Evolutionary conservation across 345 rosid genomes (phyloP).

Genomic region (Acer campestre): DNA sequence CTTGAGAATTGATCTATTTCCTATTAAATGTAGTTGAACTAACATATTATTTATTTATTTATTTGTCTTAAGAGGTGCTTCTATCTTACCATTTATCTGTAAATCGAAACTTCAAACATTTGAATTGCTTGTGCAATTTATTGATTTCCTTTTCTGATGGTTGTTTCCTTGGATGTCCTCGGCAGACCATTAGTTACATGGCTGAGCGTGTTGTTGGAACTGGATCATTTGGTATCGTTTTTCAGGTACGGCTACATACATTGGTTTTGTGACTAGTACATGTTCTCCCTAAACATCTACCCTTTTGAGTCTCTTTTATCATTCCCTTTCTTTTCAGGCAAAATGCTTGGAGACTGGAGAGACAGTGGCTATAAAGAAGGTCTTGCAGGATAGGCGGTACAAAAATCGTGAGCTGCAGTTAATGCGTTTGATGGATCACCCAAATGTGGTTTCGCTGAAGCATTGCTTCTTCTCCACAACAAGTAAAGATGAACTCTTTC

Average conservation of each 20-base stretch:
- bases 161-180: conserved; percentile 18
- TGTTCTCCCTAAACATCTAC: not conserved
- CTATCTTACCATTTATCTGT: not conserved
- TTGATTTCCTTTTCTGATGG: not conserved
- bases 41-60: not conserved
- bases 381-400: conserved; percentile 75
- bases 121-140: conserved; percentile 1
- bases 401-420: conserved; percentile 79
- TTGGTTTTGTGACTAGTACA: not conserved
- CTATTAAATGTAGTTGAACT: not conserved
- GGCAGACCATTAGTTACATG: conserved; percentile 86
- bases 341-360: conserved; percentile 90
- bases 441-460: conserved; percentile 76
- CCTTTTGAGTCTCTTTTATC: conserved; percentile 7
- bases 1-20: not conserved
- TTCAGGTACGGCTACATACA: conserved; percentile 49
- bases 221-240: conserved; percentile 84
- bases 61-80: not conserved
- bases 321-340: conserved; percentile 45
- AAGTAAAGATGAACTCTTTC: conserved; percentile 65
- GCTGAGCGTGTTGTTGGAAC: conserved; percentile 82
- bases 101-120: not conserved
- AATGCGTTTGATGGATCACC: conserved; percentile 85
- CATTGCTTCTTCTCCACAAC: conserved; percentile 91
- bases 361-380: conserved; percentile 86